Evolutionary conservation across 192 early-diverging fungal species (phyloP), one percentile per base, ranked within the genome.

Genomic region (Irineochytrium annulatum): DNA sequence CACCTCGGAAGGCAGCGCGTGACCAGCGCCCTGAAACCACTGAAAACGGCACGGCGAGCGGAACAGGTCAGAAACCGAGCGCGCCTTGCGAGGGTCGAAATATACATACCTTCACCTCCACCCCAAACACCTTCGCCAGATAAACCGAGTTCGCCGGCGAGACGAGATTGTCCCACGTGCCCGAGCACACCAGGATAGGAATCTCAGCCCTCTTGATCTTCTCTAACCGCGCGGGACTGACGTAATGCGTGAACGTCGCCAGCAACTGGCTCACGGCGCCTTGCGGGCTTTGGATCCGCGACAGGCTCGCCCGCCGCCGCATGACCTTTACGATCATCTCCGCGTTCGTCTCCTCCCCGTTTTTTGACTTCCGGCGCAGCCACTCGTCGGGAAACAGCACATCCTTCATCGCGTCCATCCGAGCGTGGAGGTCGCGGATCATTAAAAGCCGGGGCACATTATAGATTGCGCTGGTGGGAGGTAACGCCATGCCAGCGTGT

Each of bases 401-500:
- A n/a, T 68, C 48, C 20, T 63, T 33, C 17, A 62, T 52, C 0
- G 17, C 30, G 24, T 58, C 56, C 13, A 68, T 34, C 45, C 59
- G 44, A 3, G 58, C 58, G 34, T 62, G 54, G 16, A 55, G 58
- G 19, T 68, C 49, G 31, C 22, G 39, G 11, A 48, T 35, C 26
- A 72, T 52, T 13, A 73, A 41, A 11, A 53, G 16, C 24, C 46
- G 17, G 19, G 67, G 52, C 17, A 73, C 45, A 24, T 49, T 58
- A 3, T 46, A 22, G 17, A 60, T 30, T 11, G 45, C 46, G 17
- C 34, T 26, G 11, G 41, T 55, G 29, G 77, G 77, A 28, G 65
- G 62, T 34, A 81, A 62, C 14, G 69, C 72, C 39, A 63, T 43
- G 41, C 81, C 78, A 2, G 87, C 76, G 19, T 79, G 76, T 3